Evolutionary conservation across 805 yeast species (phyloP), one percentile per base, ranked within the genome.

Genomic region (Kodamaea laetipori): DNA sequence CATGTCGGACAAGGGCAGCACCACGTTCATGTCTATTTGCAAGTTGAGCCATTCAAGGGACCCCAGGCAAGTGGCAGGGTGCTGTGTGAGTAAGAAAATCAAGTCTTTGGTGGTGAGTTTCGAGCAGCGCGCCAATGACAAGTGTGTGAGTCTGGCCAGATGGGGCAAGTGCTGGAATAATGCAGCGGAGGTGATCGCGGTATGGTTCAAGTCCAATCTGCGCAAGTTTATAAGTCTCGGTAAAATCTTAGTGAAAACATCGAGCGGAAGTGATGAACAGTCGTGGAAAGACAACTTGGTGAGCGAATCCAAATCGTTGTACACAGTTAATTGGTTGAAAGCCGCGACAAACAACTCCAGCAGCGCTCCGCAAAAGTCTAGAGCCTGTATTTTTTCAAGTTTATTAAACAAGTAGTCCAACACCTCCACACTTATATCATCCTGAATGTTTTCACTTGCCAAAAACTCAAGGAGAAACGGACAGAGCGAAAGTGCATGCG

Each of bases 351-450:
- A 87, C 23, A 58, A 66, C 27, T 69, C 71, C 35, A 86, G 84
- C 4, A 88, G 79, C 28, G 95, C 86, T 6, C 97, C 97, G 63
- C 97, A 90, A 50, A 90, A 88, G 63, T 90, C 97, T 9, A 90
- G 64, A 1, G 87, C 79, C 61, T 83, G 78, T 39, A 90, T 67
- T 43, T 73, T 66, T 4, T 76, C 76, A 55, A 80, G 63, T 15
- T 67, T 52, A 50, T 80, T 79, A 59, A 85, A 81, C 18, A 86
- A 66, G 37, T 62, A 60, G 51, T 73, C 67, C 40, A 86, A 64
- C 1, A 86, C 80, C n/a, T 67, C 59, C 0, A 64, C 64, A 60
- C 84, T 86, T 55, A 90, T 69, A 59, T 90, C 97, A 58, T 77
- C 86, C 65, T 89, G 94, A 46, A 90, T 85, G 53, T 86, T 84